A percentile compares a stretch with the other conserved stretches of the same genome.
phyloP scores from a whole-genome alignment of 2,329 filamentous ascomycete genomes.

The Penicillium polonicum region DNA sequence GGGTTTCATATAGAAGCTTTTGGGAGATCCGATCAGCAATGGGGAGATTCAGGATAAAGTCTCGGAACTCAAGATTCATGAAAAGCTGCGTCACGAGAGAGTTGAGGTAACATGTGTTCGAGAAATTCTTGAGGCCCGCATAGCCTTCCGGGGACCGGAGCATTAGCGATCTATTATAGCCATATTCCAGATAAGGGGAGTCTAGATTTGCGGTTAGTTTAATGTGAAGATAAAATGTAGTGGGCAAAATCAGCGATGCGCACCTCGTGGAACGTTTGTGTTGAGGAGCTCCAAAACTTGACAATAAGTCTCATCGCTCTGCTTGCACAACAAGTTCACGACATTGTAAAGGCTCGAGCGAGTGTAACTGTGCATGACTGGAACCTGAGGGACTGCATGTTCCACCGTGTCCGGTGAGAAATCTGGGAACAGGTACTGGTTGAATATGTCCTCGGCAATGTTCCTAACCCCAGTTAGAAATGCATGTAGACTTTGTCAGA shows the following conservation, averaged over 20 bases:
- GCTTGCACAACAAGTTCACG: conserved; percentile 57
- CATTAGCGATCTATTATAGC: conserved; percentile 64
- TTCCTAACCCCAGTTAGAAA: conserved; percentile 28
- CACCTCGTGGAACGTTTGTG: conserved; percentile 53
- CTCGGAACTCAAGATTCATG: conserved; percentile 87
- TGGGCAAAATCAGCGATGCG: conserved; percentile 8
- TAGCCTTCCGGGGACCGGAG: conserved; percentile 79
- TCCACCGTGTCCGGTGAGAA: conserved; percentile 36
- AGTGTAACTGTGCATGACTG: conserved; percentile 56
- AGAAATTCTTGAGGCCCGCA: conserved; percentile 85
- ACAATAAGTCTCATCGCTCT: conserved; percentile 47
- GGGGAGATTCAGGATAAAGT: conserved; percentile 71
- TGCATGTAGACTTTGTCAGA: background rate
- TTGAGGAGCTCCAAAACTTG: conserved; percentile 54
- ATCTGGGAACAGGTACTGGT: conserved; percentile 65
- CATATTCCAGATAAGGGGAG: conserved; percentile 52
- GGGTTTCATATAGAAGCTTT: conserved; percentile 71
- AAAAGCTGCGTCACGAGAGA: conserved; percentile 91
- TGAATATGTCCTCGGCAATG: conserved; percentile 57
- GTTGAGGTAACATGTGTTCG: conserved; percentile 96
- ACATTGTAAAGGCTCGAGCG: conserved; percentile 62
- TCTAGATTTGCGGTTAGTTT: background rate
- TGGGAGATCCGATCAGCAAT: conserved; percentile 60
- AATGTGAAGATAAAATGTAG: background rate
- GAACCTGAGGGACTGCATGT: conserved; percentile 39